Percentiles rank a stretch among this genome's conserved stretches.
These are phyloP conservation scores for Trichomonas tenax DNA, from an alignment of 208 protist species.

Conservation along the genomic window DNA sequence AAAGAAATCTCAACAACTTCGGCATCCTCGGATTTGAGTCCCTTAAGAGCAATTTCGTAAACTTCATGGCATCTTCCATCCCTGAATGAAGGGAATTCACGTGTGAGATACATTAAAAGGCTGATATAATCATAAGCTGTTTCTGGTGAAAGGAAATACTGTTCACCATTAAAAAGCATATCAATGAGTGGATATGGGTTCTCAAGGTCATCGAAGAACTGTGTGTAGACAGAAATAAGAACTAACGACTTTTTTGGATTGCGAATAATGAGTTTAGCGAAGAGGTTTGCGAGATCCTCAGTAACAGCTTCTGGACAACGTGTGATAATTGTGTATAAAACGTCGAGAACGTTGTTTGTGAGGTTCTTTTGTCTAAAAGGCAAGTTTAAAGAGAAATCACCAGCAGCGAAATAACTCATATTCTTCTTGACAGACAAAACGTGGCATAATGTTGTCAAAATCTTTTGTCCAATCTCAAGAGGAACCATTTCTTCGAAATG, in stretches of 20 bases:
- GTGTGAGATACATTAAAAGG: background rate
- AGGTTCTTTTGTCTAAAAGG: background rate
- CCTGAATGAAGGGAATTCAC: background rate
- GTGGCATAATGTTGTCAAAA: background rate
- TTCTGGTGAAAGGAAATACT: background rate
- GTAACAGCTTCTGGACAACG: background rate
- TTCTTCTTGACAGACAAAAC: background rate
- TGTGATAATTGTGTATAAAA: background rate
- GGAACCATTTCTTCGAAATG: background rate
- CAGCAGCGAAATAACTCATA: background rate
- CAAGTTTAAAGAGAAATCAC: background rate
- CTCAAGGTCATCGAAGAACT: background rate
- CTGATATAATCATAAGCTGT: background rate
- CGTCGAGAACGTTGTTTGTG: background rate
- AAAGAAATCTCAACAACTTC: background rate
- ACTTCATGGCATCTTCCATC: background rate
- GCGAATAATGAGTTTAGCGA: background rate
- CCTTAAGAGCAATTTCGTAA: background rate
- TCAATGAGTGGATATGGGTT: background rate
- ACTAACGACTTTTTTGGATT: background rate
- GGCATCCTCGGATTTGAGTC: background rate
- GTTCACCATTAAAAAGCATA: background rate
- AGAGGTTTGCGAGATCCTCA: background rate
- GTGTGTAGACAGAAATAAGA: background rate
- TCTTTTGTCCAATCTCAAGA: background rate